Evolutionary conservation across 495 filamentous ascomycete genomes (phyloP).

Genomic region (Aspergillus nidulans): DNA sequence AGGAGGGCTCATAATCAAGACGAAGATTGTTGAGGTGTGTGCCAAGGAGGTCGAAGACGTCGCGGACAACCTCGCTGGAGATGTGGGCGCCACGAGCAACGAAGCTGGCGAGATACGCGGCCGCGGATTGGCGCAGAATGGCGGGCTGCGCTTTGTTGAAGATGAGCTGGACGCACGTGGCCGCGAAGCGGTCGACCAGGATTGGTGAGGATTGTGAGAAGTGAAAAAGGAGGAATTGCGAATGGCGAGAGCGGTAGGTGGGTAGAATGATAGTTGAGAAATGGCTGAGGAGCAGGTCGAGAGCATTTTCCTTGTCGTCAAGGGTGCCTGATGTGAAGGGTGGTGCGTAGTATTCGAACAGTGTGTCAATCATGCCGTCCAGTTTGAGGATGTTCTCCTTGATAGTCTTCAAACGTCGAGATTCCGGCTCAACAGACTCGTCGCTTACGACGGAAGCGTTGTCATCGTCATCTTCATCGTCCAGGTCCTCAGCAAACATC

Average conservation of each 20-base stretch:
- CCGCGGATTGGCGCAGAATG: constrained; percentile 72
- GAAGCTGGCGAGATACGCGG: constrained; percentile 91
- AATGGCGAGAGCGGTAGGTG: constrained; percentile 79
- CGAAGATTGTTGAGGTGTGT: constrained; percentile 67
- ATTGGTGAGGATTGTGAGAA: constrained; percentile 73
- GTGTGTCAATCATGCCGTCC: constrained; percentile 82
- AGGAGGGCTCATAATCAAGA: constrained; percentile 56
- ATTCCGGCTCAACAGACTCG: constrained; percentile 44
- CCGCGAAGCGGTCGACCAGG: constrained; percentile 74
- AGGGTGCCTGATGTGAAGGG: constrained; percentile 53
- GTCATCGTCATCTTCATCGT: constrained; percentile 57
- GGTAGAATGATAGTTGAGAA: constrained; percentile 84
- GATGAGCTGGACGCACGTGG: constrained; percentile 68
- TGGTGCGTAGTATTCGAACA: constrained; percentile 78
- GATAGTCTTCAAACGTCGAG: constrained; percentile 52
- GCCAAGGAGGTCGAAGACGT: constrained; percentile 71
- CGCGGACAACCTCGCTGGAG: constrained; percentile 64
- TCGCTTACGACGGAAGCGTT: constrained; percentile 48
- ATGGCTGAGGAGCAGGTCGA: constrained; percentile 72
- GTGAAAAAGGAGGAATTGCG: constrained; percentile 90
- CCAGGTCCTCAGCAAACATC: constrained; percentile 41
- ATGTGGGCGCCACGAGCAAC: constrained; percentile 83
- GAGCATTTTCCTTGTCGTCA: constrained; percentile 45
- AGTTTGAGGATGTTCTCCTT: constrained; percentile 84
- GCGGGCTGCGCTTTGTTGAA: constrained; percentile 58